These are phyloP conservation scores for Blastocystis sp. DNA, from an alignment of 352 stramenopile genomes.

Conservation along the genomic window DNA sequence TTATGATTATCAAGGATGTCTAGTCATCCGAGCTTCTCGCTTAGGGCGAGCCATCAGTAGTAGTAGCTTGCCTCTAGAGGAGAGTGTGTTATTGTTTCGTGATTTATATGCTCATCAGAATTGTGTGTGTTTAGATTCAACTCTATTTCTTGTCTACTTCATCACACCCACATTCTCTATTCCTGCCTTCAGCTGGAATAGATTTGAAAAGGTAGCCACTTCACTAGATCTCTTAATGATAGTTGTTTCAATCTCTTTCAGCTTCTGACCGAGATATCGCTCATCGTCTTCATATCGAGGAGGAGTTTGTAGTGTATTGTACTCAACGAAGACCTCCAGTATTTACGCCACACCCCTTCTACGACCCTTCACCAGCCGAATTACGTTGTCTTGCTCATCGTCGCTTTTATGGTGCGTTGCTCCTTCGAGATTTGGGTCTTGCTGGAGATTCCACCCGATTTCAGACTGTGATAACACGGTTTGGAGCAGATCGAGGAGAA, in stretches of 20 bases:
- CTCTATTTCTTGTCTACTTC: slow-evolving; percentile 37
- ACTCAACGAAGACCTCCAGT: not conserved
- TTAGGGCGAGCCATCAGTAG: slow-evolving; percentile 22
- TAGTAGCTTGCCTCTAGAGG: not conserved
- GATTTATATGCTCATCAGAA: slow-evolving; percentile 36
- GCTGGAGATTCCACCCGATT: not conserved
- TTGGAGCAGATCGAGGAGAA: not conserved
- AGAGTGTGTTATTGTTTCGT: slow-evolving; percentile 17
- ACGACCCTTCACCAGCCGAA: not conserved
- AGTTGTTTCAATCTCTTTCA: slow-evolving; percentile 23
- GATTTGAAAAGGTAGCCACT: not conserved
- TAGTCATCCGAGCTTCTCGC: slow-evolving; percentile 8
- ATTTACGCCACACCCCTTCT: not conserved
- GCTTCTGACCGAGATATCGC: not conserved
- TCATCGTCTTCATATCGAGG: slow-evolving; percentile 13
- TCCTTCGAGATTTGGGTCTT: slow-evolving; percentile 6
- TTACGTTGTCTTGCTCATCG: not conserved
- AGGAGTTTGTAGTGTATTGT: slow-evolving; percentile 16
- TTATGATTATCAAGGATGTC: not conserved
- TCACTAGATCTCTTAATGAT: not conserved
- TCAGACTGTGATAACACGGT: not conserved
- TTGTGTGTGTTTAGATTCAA: not conserved
- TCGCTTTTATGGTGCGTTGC: slow-evolving; percentile 32
- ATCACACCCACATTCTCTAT: slow-evolving; percentile 34
- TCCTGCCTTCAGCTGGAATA: not conserved